phyloP scores from a whole-genome alignment of 108 stramenopile genomes.

The Nannochloropsis gaditana region DNA sequence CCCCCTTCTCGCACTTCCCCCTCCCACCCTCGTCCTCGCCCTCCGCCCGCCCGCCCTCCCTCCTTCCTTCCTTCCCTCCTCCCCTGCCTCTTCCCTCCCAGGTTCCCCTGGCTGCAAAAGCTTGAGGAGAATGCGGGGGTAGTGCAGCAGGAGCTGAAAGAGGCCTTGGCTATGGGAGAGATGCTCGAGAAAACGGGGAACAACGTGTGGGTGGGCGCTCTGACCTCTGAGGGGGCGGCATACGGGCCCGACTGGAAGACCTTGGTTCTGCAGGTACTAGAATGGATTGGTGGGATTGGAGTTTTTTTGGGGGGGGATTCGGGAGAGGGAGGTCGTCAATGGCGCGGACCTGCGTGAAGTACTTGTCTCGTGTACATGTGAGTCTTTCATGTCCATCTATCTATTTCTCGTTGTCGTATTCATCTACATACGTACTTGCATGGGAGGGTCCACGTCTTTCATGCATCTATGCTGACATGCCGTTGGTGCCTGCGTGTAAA shows the following conservation, averaged over 20 bases:
- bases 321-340: too few relatives aligned
- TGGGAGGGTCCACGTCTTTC: too few relatives aligned
- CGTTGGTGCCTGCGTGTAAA: too few relatives aligned
- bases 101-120: constrained; percentile 59
- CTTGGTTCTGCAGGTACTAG: constrained; percentile 63
- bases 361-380: too few relatives aligned
- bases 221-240: constrained; percentile 65
- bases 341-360: too few relatives aligned
- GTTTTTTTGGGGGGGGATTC: too few relatives aligned
- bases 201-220: constrained; percentile 73
- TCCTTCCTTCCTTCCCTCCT: background rate
- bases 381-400: too few relatives aligned
- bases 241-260: constrained; percentile 76
- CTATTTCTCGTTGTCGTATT: too few relatives aligned
- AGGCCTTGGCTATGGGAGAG: constrained; percentile 49
- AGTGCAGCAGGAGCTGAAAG: constrained; percentile 69
- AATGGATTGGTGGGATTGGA: too few relatives aligned
- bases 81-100: background rate
- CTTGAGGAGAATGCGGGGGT: constrained; percentile 58
- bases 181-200: constrained; percentile 62
- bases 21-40: background rate
- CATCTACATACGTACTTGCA: too few relatives aligned
- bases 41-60: background rate
- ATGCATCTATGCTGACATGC: too few relatives aligned
- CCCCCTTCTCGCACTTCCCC: background rate